Evolutionary conservation across 1,284 basidiomycete genomes (phyloP).

Genomic region (Athelia sp.): DNA sequence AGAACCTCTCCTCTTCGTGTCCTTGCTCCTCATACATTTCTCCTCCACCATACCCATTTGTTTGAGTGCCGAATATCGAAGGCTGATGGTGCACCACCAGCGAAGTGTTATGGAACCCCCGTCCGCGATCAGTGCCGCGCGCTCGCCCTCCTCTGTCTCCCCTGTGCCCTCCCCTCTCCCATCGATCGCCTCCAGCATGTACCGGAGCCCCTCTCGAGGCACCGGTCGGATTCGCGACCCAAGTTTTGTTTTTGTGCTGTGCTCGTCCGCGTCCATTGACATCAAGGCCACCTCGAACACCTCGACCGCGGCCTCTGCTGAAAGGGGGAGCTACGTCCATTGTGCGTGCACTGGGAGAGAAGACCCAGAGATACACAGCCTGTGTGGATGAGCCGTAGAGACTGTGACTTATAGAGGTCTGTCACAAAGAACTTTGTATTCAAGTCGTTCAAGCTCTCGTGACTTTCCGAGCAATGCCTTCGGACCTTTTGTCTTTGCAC

Average conservation of each 20-base stretch:
- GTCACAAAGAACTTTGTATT: no score
- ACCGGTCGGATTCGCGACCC: constrained; percentile 37
- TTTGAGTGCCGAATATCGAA: constrained; percentile 11
- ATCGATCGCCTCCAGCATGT: constrained; percentile 39
- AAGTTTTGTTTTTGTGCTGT: constrained; percentile 45
- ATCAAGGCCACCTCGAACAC: neutral
- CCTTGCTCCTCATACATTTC: no score
- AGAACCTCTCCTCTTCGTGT: constrained; percentile 17
- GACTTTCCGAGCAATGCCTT: no score
- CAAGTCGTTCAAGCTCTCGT: no score
- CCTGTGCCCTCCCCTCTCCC: constrained; percentile 50
- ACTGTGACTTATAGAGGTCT: no score
- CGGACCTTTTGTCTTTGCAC: no score
- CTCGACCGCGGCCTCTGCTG: neutral
- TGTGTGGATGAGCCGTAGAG: no score
- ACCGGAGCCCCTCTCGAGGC: constrained; percentile 28
- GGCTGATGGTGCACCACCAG: constrained; percentile 21
- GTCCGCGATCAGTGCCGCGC: constrained; percentile 28
- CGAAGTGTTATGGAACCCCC: constrained; percentile 34
- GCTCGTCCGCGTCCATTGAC: constrained; percentile 13
- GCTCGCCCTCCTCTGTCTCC: constrained; percentile 28
- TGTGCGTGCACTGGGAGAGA: neutral
- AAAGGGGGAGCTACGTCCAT: neutral
- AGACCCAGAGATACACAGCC: no score
- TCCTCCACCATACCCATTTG: constrained; percentile 10